phyloP scores from a whole-genome alignment of 2,329 filamentous ascomycete species.

The Sporothrix mexicana region DNA sequence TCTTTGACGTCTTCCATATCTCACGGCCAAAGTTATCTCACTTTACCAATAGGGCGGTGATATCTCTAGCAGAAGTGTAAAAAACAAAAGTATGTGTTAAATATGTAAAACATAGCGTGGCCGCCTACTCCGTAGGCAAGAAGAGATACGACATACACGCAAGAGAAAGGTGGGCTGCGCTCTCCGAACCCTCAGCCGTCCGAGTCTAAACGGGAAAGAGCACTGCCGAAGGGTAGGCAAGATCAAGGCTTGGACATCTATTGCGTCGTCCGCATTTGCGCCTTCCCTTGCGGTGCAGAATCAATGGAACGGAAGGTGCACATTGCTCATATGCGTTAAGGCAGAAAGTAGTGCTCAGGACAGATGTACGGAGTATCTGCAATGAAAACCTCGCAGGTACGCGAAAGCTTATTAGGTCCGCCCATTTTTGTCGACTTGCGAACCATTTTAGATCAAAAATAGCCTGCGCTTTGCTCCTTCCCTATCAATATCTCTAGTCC shows the following conservation, averaged over 20 bases:
- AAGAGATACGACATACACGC: background rate
- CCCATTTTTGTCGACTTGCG: background rate
- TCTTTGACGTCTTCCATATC: too few relatives aligned
- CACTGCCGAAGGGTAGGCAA: background rate
- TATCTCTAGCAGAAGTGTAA: background rate
- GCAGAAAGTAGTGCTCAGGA: background rate
- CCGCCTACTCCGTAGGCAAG: background rate
- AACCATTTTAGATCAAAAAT: slow-evolving; percentile 27
- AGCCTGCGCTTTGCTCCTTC: slow-evolving; percentile 19
- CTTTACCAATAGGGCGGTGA: background rate
- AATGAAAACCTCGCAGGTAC: background rate
- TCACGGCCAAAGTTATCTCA: background rate
- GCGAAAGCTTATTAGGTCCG: slow-evolving; percentile 11
- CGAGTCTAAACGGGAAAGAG: background rate
- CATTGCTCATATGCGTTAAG: background rate
- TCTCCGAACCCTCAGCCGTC: background rate
- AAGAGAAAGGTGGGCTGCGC: slow-evolving; percentile 3
- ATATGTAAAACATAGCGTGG: background rate
- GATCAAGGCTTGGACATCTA: background rate
- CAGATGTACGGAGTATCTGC: background rate
- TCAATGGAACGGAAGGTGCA: background rate
- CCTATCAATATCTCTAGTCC: slow-evolving; percentile 17
- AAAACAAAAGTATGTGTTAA: background rate
- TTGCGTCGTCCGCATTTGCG: background rate
- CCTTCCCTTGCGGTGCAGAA: background rate